A percentile compares a stretch with the other conserved stretches of the same genome.
Conservation (phyloP, 345 rosid species). For the Moricandia moricandioides region DNA sequence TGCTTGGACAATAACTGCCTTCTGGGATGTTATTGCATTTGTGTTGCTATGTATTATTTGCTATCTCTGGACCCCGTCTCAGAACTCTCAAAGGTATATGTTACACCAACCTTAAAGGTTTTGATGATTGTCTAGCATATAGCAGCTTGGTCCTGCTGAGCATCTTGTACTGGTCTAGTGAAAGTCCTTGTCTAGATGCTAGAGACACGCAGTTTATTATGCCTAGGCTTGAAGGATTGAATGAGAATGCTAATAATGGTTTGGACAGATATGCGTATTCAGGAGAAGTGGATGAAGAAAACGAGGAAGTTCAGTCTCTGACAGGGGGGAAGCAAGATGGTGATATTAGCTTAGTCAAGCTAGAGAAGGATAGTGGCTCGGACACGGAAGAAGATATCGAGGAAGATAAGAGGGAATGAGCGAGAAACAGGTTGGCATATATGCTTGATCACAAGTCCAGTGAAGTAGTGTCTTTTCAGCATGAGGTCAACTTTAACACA, state of each 20-base stretch:
- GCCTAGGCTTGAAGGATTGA: not conserved
- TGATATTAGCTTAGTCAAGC: conserved; percentile 64
- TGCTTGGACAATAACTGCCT: conserved; percentile 97
- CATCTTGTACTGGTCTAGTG: no score
- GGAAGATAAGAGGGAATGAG: conserved; percentile 78
- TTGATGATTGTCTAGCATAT: not conserved
- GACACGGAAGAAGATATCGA: conserved; percentile 57
- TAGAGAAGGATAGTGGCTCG: conserved; percentile 42
- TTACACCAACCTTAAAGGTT: not conserved
- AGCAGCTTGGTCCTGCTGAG: not conserved
- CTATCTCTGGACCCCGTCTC: conserved; percentile 97
- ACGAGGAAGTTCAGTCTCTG: conserved; percentile 68
- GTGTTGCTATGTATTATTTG: conserved; percentile 76
- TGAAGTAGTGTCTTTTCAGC: conserved; percentile 18
- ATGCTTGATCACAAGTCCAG: conserved; percentile 7
- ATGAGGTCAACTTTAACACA: conserved; percentile 8
- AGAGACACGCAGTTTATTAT: no score
- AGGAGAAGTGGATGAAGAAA: conserved; percentile 59
- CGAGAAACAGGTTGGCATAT: not conserved
- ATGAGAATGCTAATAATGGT: conserved; percentile 20
- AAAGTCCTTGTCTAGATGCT: not conserved
- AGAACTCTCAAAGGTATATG: conserved; percentile 79
- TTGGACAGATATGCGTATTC: conserved; percentile 75
- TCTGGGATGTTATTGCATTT: conserved; percentile 88
- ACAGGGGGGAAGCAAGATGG: conserved; percentile 64